These are phyloP conservation scores for Cephaloascus albidus DNA, from an alignment of 805 yeast genomes.

Conservation along the genomic window DNA sequence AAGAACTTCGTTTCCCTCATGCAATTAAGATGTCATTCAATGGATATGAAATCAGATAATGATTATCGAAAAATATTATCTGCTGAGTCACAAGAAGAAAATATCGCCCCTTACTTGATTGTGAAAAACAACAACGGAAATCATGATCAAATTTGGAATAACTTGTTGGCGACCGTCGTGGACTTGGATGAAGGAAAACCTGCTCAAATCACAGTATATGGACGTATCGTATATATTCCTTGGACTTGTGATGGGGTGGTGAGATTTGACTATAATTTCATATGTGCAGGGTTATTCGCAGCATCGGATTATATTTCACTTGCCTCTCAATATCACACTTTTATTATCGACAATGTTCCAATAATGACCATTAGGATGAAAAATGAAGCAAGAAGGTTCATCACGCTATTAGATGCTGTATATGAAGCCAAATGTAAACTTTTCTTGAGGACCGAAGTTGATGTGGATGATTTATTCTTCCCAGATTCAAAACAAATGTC, in stretches of 20 bases:
- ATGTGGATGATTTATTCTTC: constrained; percentile 49
- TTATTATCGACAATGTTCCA: constrained; percentile 56
- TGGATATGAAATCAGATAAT: constrained; percentile 49
- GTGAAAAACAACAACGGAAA: constrained; percentile 13
- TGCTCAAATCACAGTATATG: constrained; percentile 40
- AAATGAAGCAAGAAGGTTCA: constrained; percentile 61
- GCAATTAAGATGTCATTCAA: constrained; percentile 46
- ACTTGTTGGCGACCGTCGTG: constrained; percentile 13
- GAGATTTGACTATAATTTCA: constrained; percentile 38
- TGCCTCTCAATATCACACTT: constrained; percentile 48
- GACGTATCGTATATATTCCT: constrained; percentile 40
- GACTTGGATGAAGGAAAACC: constrained; percentile 6
- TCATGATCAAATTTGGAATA: constrained; percentile 23
- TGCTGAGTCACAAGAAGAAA: constrained; percentile 6
- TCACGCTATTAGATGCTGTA: constrained; percentile 57
- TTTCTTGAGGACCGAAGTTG: constrained; percentile 39
- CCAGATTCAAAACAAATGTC: constrained; percentile 28
- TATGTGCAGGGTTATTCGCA: constrained; percentile 49
- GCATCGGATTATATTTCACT: constrained; percentile 65
- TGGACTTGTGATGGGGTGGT: constrained; percentile 31
- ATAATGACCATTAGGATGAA: constrained; percentile 44
- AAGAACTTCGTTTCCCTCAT: constrained; percentile 46
- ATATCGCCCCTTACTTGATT: constrained; percentile 19
- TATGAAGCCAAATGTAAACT: constrained; percentile 61
- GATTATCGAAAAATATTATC: constrained; percentile 43